phyloP scores from a whole-genome alignment of 2,329 filamentous ascomycete genomes.

The Talaromyces pinophilus region DNA sequence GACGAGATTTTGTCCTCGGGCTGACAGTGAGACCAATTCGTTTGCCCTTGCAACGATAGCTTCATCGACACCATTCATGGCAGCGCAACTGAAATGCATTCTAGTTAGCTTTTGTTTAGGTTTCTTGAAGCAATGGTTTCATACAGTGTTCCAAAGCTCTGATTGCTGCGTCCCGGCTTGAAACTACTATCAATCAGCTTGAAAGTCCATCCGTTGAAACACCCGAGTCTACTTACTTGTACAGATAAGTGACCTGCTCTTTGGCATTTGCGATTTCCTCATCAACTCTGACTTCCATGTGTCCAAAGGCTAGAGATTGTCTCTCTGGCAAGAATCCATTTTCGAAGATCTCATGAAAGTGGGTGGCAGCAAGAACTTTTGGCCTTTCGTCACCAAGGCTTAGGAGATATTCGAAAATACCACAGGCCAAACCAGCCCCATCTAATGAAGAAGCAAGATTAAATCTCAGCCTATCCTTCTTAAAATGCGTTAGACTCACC shows the following conservation, averaged over 20 bases:
- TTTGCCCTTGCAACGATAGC: constrained; percentile 75
- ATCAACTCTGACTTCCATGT: constrained; percentile 59
- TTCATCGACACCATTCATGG: constrained; percentile 76
- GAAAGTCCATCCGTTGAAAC: not conserved
- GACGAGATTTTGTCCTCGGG: constrained; percentile 73
- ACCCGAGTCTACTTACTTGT: constrained; percentile 52
- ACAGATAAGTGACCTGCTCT: constrained; percentile 65
- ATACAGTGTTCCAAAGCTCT: constrained; percentile 77
- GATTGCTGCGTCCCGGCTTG: constrained; percentile 65
- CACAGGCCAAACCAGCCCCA: constrained; percentile 65
- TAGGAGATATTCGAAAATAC: constrained; percentile 60
- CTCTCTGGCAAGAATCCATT: constrained; percentile 53
- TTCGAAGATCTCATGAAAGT: constrained; percentile 62
- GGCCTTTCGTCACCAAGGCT: constrained; percentile 52
- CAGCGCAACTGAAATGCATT: constrained; percentile 63
- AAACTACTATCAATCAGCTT: constrained; percentile 43
- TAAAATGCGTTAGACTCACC: constrained; percentile 35
- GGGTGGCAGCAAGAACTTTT: constrained; percentile 63
- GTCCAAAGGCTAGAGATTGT: constrained; percentile 54
- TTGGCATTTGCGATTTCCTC: constrained; percentile 46
- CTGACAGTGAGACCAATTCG: constrained; percentile 66
- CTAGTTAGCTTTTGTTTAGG: constrained; percentile 16
- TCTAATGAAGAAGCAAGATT: constrained; percentile 42
- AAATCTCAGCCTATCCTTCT: not conserved
- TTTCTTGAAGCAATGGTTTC: not conserved